Base-by-base conservation (phyloP, 345 rosid genomes). In the Eutrema yunnanense region DNA sequence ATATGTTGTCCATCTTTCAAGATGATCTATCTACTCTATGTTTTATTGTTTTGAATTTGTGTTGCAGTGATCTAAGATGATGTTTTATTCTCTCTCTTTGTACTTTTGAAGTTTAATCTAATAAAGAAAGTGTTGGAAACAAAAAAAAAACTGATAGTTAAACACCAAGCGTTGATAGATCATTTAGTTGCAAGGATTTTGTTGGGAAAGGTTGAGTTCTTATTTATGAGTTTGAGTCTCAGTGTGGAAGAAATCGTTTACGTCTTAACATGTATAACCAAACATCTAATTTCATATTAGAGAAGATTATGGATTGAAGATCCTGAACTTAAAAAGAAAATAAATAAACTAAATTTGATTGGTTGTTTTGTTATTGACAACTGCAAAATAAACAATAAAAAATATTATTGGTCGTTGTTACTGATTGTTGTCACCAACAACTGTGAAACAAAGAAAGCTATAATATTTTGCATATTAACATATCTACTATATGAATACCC, bases 401-500 rank as follows among this genome's bases (percentile, higher is more conserved):
- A 3, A 6, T 6, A 34, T 22, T 16, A 32, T 49, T 36, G 50
- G 27, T 47, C 27, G 4, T 22, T 14, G 50, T 14, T 46, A 11
- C 8, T 36, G 50, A 48, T 33, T 8, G 19, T 10, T 34, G 26
- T 27, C 56, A 36, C 16, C 30, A 47, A 9, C 14, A 32, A 47
- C 14, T 47, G 13, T 26, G 41, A 41, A 67, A 53, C 11, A 37
- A 38, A 37, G 26, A 47, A 9, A 34, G 2, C 34, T 5, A 40
- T 42, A 32, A 50, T 10, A 43, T 62, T 61, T 50, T 32, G 9
- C 41, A 63, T 34, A 64, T 65, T 44, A 72, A 47, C 32, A 73
- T 19, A 19, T 44, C 30, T 64, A 64, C 44, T 38, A 38, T 29
- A 48, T 8, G 30, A 73, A 73, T 37, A 8, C 48, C 73, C 73